Evolutionary conservation across 345 rosid species (phyloP), one percentile per base, ranked within the genome.

Genomic region (Hibiscus mutabilis): DNA sequence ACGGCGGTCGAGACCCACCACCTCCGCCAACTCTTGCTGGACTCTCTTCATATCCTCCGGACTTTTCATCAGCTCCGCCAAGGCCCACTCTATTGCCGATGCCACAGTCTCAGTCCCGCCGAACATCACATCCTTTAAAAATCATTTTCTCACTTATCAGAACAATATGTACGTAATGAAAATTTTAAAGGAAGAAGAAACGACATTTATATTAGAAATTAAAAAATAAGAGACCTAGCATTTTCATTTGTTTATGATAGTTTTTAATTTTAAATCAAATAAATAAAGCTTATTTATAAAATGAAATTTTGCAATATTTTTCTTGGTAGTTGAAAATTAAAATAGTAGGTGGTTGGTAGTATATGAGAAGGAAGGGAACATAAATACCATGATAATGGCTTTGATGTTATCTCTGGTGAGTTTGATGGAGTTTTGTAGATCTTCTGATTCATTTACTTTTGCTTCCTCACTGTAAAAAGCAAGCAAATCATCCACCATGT

Each of bases 41-140:
- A 83, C 93, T 27, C 77, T 80, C 58, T 81, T 87, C 53, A 89
- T 66, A 25, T 91, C 93, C 5, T 85, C 81, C 0, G 96, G 97
- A 74, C 82, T 85, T 44, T 70, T 88, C 89, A 94, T 79, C 47
- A 91, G 76, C 78, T 94, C 98, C 1, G 96, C 60, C 79, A 94
- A 67, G 21, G 90, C 86, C 98, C 98, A 94, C 33, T 94, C 98
- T 29, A 94, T 94, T 2, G 89, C 96, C 0, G 98, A 94, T 2
- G 97, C 98, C 72, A 94, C 93, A 2, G 99, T 95, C 73, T 92
- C 98, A 2, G 98, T 92, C 64, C 99, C 99, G 40, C 99, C 99
- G 74, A 95, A 94, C 98, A 94, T 94, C 53, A 91, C 97, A 68
- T 94, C 98, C 98, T 95, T 74, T 9, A 55, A 19, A 74, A 14